phyloP scores from a whole-genome alignment of 371 early-diverging fungal species.

The Parasitella parasitica region DNA sequence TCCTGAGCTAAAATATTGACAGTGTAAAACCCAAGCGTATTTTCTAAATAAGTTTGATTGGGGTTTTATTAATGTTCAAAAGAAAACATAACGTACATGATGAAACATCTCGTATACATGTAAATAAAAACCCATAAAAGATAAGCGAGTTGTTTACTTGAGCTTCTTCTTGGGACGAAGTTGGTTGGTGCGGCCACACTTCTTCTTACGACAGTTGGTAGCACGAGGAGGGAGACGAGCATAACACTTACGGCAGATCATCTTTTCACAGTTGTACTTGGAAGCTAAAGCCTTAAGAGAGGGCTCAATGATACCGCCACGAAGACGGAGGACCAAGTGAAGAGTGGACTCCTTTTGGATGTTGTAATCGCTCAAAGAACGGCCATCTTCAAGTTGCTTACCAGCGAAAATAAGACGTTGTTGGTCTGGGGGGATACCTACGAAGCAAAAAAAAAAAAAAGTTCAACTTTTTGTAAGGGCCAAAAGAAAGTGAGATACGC shows the following conservation, averaged over 20 bases:
- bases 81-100: neutral
- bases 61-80: neutral
- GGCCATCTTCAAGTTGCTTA: constrained; percentile 98
- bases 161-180: constrained; percentile 95
- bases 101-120: neutral
- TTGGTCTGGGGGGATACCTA: constrained; percentile 98
- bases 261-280: constrained; percentile 98
- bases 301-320: constrained; percentile 96
- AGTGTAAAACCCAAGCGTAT: too few species aligned
- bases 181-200: constrained; percentile 98
- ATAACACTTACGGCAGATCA: constrained; percentile 99
- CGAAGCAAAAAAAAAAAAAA: neutral
- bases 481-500: neutral
- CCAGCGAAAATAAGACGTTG: constrained; percentile 99
- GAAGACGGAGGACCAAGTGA: constrained; percentile 95
- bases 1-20: too few species aligned
- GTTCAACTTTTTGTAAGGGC: neutral
- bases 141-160: constrained; percentile 26
- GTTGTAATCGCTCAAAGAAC: constrained; percentile 80
- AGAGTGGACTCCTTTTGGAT: constrained; percentile 95
- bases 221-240: constrained; percentile 98
- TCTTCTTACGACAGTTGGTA: constrained; percentile 99
- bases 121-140: neutral
- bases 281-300: constrained; percentile 93
- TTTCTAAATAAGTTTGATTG: neutral